These are phyloP conservation scores for Pythium aristosporum DNA, from an alignment of 352 stramenopile genomes.

Conservation along the genomic window DNA sequence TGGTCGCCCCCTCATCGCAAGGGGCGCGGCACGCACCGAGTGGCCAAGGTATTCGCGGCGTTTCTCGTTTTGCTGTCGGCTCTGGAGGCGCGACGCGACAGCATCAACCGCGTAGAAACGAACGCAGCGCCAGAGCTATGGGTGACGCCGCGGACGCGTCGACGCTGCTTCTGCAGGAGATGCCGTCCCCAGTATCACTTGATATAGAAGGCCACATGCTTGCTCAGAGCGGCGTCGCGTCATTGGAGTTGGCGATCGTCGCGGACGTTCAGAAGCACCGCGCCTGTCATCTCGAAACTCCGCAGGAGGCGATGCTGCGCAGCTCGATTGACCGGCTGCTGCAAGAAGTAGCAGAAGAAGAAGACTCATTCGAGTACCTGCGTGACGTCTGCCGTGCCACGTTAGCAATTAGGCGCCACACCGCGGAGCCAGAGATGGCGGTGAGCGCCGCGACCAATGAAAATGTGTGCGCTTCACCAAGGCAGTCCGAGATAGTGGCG, in stretches of 20 bases:
- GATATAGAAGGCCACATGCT: not conserved
- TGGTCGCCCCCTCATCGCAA: not conserved
- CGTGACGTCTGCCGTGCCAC: conserved; percentile 70
- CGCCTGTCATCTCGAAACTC: conserved; percentile 1
- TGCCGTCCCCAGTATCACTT: conserved; percentile 7
- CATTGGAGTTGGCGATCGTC: not conserved
- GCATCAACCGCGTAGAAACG: not conserved
- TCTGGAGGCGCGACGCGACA: not conserved
- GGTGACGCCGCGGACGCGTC: conserved; percentile 3
- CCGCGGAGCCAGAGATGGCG: conserved; percentile 31
- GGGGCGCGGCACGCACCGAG: too few relatives aligned
- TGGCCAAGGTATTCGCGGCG: not conserved
- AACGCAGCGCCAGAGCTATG: not conserved
- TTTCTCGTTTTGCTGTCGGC: not conserved
- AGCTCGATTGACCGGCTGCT: conserved; percentile 49
- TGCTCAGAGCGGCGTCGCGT: not conserved
- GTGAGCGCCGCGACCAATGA: conserved; percentile 24
- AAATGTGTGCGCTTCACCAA: conserved; percentile 10
- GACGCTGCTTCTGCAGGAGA: conserved; percentile 5
- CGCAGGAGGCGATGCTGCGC: conserved; percentile 40
- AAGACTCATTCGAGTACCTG: conserved; percentile 47
- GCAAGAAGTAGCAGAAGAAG: conserved; percentile 46
- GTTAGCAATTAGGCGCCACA: conserved; percentile 20
- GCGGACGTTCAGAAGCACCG: not conserved
- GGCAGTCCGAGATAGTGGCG: conserved; percentile 10